These are phyloP conservation scores for Casuarina equisetifolia DNA, from an alignment of 306 rosid genomes.

Conservation along the genomic window DNA sequence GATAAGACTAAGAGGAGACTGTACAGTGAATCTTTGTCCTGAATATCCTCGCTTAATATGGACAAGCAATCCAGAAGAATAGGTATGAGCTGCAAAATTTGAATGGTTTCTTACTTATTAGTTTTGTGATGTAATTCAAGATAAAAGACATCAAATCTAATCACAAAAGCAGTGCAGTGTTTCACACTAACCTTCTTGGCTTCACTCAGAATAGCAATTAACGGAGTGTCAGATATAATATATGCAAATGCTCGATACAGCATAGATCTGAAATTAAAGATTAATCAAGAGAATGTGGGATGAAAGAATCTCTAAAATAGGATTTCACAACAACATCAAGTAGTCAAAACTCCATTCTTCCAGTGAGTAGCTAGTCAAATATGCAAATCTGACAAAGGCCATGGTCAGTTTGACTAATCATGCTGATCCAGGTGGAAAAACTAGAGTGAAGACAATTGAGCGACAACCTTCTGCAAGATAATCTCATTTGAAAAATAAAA, in stretches of 20 bases:
- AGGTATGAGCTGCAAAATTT: conserved; percentile 75
- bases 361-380: neutral
- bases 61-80: conserved; percentile 71
- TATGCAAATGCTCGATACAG: conserved; percentile 71
- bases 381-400: neutral
- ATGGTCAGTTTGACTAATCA: neutral
- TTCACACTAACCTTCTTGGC: conserved; percentile 71
- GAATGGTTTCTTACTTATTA: conserved; percentile 18
- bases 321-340: conserved; percentile 4
- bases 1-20: conserved; percentile 81
- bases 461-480: no score
- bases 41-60: conserved; percentile 53
- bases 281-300: conserved; percentile 22
- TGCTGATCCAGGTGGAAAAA: no score
- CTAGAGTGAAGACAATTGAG: no score
- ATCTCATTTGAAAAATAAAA: neutral
- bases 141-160: neutral
- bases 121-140: conserved; percentile 23
- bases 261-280: conserved; percentile 55
- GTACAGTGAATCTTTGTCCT: conserved; percentile 68
- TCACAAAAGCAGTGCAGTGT: conserved; percentile 12
- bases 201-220: conserved; percentile 62
- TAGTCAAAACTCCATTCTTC: neutral
- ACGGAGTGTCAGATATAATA: conserved; percentile 67
- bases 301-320: conserved; percentile 12